Evolutionary conservation across 2,329 filamentous ascomycete genomes (phyloP), one percentile per base, ranked within the genome.

Genomic region (Monosporascus cannonballus): DNA sequence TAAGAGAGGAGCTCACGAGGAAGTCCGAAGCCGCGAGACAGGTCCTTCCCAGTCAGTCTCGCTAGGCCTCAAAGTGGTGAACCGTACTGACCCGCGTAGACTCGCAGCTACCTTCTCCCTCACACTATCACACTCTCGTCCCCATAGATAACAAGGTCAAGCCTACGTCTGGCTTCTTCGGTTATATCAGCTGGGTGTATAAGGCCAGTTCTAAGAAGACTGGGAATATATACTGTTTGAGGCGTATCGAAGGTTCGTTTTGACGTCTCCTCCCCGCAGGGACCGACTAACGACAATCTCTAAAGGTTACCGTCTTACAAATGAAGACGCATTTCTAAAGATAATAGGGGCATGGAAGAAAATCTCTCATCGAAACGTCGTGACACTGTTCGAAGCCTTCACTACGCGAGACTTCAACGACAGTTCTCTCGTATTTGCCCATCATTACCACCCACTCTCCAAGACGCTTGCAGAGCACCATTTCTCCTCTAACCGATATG

Each of bases 361-460:
- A 54, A 82, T 99, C 48, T 81, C 83, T 64, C 93, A 87, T 63
- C 87, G 85, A 52, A 90, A 84, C 59, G 83, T 97, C 20, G 93
- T 97, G 30, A 87, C 86, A 0, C 83, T 96, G 8, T 86, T 96
- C 63, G 91, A 96, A 70, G 90, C 90, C 1, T 99, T 99, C 64
- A 99, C 94, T 0, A 95, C 90, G 14, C 80, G 91, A 56, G 89
- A 87, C 25, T 99, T 99, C 69, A 90, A 90, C 51, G 94, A 97
- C 68, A 96, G 90, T 70, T 97, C 94, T 3, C 79, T 99, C 51
- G 87, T 99, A 48, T 88, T 99, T 64, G 91, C 96, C 24, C 94
- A 90, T 56, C 90, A 96, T 68, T 99, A 96, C 65, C 89, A 94
- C 64, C 93, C 94, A 1, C 78, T 94, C 20, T 90, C 93, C 2